Evolutionary conservation across 495 filamentous ascomycete species (phyloP).

Genomic region (Aspergillus baeticus): DNA sequence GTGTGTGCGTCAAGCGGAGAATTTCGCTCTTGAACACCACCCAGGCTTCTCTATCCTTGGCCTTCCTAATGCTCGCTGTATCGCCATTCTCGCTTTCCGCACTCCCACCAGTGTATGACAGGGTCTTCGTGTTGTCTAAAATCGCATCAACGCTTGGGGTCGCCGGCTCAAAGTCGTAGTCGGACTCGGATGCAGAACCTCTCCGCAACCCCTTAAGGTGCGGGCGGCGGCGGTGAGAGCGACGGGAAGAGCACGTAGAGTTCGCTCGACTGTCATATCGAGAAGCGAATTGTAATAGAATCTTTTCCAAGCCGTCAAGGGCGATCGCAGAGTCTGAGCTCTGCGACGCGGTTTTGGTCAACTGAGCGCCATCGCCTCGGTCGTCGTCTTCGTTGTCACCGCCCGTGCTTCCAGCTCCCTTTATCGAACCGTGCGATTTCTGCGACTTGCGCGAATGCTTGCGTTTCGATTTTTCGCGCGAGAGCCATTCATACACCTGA

Average conservation of each 20-base stretch:
- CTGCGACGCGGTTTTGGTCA: slow-evolving; percentile 32
- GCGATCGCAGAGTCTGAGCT: slow-evolving; percentile 61
- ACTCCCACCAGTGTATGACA: slow-evolving; percentile 67
- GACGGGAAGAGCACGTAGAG: slow-evolving; percentile 36
- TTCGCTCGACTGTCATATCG: slow-evolving; percentile 29
- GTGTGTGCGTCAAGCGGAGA: slow-evolving; percentile 81
- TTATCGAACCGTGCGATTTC: slow-evolving; percentile 19
- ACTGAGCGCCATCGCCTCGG: slow-evolving; percentile 30
- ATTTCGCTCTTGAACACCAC: slow-evolving; percentile 84
- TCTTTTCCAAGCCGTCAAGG: slow-evolving; percentile 67
- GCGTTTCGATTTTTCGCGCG: slow-evolving; percentile 69
- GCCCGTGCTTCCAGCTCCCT: neutral
- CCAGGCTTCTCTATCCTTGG: slow-evolving; percentile 75
- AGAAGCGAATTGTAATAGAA: slow-evolving; percentile 56
- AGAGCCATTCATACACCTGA: slow-evolving; percentile 78
- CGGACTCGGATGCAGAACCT: slow-evolving; percentile 71
- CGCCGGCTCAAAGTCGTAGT: slow-evolving; percentile 68
- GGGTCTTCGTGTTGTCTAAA: slow-evolving; percentile 85
- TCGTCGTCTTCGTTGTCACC: slow-evolving; percentile 23
- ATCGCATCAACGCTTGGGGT: slow-evolving; percentile 76
- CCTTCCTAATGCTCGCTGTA: slow-evolving; percentile 33
- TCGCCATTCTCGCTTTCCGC: slow-evolving; percentile 45
- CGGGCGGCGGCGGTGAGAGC: slow-evolving; percentile 26
- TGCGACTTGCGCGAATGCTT: slow-evolving; percentile 46
- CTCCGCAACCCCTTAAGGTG: slow-evolving; percentile 36